phyloP scores from a whole-genome alignment of 441 rosid species.

The Metrosideros polymorpha region DNA sequence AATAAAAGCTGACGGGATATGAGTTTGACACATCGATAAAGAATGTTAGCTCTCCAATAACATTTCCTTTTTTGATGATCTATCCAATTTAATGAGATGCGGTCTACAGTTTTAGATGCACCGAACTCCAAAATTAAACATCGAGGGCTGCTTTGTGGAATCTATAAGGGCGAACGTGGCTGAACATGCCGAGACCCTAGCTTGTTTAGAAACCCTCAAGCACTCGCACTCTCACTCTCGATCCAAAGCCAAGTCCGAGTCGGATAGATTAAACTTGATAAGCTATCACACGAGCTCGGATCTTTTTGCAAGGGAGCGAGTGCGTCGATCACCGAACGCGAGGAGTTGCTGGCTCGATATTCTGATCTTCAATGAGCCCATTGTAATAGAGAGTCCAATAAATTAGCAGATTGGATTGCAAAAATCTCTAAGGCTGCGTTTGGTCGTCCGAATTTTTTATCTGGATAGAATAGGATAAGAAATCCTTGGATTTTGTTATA shows the following conservation, averaged over 20 bases:
- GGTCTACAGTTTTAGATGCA: background rate
- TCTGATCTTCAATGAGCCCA: background rate
- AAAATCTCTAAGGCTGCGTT: too few species aligned
- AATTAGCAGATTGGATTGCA: background rate
- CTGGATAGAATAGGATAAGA: too few species aligned
- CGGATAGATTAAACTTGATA: background rate
- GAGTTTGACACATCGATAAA: background rate
- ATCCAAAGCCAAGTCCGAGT: background rate
- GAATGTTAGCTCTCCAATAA: background rate
- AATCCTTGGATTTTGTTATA: too few species aligned
- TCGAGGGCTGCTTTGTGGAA: too few species aligned
- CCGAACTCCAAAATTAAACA: background rate
- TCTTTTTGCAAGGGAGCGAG: background rate
- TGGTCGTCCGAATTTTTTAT: too few species aligned
- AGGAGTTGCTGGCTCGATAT: background rate
- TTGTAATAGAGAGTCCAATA: background rate
- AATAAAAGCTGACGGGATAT: background rate
- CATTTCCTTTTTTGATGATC: background rate
- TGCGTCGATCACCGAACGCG: background rate
- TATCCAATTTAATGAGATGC: background rate
- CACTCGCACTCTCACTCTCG: background rate
- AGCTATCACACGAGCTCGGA: background rate
- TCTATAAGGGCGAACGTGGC: background rate
- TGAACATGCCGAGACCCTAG: fast-evolving
- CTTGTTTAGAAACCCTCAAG: background rate